Base-by-base conservation (phyloP, 2,329 filamentous ascomycete species). In the Seiridium unicorne region DNA sequence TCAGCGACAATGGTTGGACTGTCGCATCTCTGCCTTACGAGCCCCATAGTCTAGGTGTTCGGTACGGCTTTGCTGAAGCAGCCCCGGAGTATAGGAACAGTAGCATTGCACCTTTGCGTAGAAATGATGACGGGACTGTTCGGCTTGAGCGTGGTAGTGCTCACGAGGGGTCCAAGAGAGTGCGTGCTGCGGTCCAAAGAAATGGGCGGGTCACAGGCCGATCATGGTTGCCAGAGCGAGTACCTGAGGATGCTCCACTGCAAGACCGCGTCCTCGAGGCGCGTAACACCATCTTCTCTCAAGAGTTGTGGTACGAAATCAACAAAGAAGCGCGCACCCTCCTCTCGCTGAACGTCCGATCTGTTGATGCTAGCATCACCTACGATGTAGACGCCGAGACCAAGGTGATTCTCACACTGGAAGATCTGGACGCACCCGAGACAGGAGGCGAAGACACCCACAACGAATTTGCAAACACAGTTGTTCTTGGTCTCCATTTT, bases 241-340 rank as follows among this genome's bases (percentile, higher is more conserved):
- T 85, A 4, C 78, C 80, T 34, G 81, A 85, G 42, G 83, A 89
- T 44, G 80, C 82, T 2, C 79, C 84, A 1, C 77, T 93, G 7
- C 86, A 92, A 65, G 81, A 86, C 36, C 83, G 88, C 8, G 90
- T 96, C 38, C 84, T 89, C 18, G 85, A 91, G 66, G 90, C 91
- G 2, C 84, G 91, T 60, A 90, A 95, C 72, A 92, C 90, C 55
- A 81, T 94, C 26, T 93, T 91, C 67, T 87, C 91, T 35, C 89
- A 93, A 70, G 95, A 99, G 71, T 78, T 99, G 1, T 97, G 93
- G 83, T 88, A 96, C 66, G 95, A 99, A 74, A 81, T 98, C 61
- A 88, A 89, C 57, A 84, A 92, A 18, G 95, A 99, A 75, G 88
- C 90, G 0, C 89, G 93, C 13, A 82, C 83, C 0, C 79, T 97